Evolutionary conservation across 768 basidiomycete genomes (phyloP).

Genomic region (Phlegmacium glaucopus): DNA sequence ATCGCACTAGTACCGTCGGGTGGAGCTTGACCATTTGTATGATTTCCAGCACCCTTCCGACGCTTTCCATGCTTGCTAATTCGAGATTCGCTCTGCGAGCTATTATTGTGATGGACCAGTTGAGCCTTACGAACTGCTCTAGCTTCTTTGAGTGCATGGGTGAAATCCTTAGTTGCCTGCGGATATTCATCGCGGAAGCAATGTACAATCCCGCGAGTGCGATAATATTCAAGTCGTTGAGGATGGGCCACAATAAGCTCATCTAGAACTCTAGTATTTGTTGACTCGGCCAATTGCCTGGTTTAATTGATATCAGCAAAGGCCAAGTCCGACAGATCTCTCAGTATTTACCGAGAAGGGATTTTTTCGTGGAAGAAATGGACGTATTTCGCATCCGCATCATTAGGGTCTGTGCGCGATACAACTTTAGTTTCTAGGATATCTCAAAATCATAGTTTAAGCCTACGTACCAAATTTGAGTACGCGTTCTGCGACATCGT

Average conservation of each 20-base stretch:
- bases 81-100: constrained; percentile 28
- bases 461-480: constrained; percentile 50
- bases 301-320: constrained; percentile 12
- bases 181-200: constrained; percentile 83
- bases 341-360: constrained; percentile 67
- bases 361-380: constrained; percentile 96
- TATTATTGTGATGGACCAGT: constrained; percentile 46
- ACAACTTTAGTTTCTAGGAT: constrained; percentile 1
- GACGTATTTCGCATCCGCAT: constrained; percentile 81
- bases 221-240: constrained; percentile 78
- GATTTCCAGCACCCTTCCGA: constrained; percentile 48
- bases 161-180: constrained; percentile 76
- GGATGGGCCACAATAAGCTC: constrained; percentile 73
- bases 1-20: constrained; percentile 59
- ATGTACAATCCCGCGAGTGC: constrained; percentile 88
- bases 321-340: neutral
- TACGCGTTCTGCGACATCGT: constrained; percentile 88
- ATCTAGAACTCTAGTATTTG: constrained; percentile 74
- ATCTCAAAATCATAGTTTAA: neutral
- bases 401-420: constrained; percentile 60
- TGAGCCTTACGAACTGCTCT: constrained; percentile 67
- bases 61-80: constrained; percentile 42
- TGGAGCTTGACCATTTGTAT: constrained; percentile 62
- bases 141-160: constrained; percentile 75
- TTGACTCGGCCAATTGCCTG: constrained; percentile 85